A percentile compares a stretch with the other conserved stretches of the same genome.
phyloP scores from a whole-genome alignment of 495 filamentous ascomycete species.

The Letharia columbiana region DNA sequence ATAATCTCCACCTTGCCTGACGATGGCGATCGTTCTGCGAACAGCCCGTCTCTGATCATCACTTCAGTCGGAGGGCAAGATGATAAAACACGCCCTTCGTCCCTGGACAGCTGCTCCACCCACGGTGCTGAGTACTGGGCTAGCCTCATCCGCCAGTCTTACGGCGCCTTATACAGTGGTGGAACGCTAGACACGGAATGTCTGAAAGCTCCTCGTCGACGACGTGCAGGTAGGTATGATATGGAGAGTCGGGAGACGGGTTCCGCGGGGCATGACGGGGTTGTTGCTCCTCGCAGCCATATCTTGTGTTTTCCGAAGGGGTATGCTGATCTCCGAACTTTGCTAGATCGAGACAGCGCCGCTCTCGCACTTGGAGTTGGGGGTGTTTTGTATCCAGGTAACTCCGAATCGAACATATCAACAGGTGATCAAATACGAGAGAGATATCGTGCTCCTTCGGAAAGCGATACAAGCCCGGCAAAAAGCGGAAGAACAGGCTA shows the following conservation, averaged over 20 bases:
- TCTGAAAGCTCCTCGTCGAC: background rate
- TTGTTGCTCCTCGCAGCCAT: background rate
- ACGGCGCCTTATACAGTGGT: background rate
- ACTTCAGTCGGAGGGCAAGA: background rate
- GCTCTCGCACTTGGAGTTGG: background rate
- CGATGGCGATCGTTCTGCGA: background rate
- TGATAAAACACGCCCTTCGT: background rate
- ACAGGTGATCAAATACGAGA: constrained; percentile 11
- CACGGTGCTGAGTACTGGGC: background rate
- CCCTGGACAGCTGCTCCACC: background rate
- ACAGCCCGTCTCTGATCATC: background rate
- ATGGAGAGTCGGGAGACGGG: background rate
- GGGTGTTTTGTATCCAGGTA: background rate
- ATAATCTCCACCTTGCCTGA: background rate
- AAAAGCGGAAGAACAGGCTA: background rate
- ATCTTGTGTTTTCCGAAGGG: background rate
- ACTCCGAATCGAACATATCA: background rate
- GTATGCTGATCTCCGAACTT: background rate
- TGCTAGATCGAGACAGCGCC: background rate
- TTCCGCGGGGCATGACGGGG: background rate
- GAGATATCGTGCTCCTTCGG: constrained; percentile 5
- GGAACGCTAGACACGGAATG: background rate
- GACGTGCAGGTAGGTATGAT: background rate
- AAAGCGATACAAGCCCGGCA: background rate
- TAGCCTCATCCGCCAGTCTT: background rate